Base-by-base conservation (phyloP, 768 basidiomycete genomes). In the Tricholoma flavovirens region DNA sequence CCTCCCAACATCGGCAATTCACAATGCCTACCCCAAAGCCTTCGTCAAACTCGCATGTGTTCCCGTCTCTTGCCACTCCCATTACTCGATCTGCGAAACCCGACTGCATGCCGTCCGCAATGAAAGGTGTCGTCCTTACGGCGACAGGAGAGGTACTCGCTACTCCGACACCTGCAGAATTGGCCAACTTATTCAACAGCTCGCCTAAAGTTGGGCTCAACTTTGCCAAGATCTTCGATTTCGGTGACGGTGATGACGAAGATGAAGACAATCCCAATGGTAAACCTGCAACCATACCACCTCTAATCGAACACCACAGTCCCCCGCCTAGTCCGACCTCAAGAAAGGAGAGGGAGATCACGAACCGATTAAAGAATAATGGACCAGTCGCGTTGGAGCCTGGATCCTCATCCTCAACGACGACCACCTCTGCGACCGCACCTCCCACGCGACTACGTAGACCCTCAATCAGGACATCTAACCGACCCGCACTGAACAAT, bases 51-150 rank as follows among this genome's bases (percentile, higher is more conserved):
- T 57, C 51, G 33, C 51, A 40, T 49, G 59, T 46, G 15, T 59
- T 69, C 56, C 71, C 64, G 38, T 64, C 70, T 9, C 73, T 84
- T 55, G 77, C 80, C 46, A 87, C 87, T 2, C 86, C 87, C 0
- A 69, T 79, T 12, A 73, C 68, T 26, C 77, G 80, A 29, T 59
- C 71, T 5, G 61, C 67, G 10, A 66, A 65, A 52, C 59, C 66
- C 26, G 74, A 75, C 10, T 67, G 60, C 21, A 66, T 74, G 30
- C 75, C 74, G 2, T 83, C 81, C 3, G 84, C 84, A 1, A 87
- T 87, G 84, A 86, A 86, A 65, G 84, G 91, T 2, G 87, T 93
- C 36, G 77, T 93, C 29, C 75, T 92, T 35, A 91, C 91, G 0
- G 75, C 84, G 7, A 91, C 91, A 0, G 90, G 91, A 7, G 84